Evolutionary conservation across 2,329 filamentous ascomycete genomes (phyloP).

Genomic region (Gyromitra esculenta): DNA sequence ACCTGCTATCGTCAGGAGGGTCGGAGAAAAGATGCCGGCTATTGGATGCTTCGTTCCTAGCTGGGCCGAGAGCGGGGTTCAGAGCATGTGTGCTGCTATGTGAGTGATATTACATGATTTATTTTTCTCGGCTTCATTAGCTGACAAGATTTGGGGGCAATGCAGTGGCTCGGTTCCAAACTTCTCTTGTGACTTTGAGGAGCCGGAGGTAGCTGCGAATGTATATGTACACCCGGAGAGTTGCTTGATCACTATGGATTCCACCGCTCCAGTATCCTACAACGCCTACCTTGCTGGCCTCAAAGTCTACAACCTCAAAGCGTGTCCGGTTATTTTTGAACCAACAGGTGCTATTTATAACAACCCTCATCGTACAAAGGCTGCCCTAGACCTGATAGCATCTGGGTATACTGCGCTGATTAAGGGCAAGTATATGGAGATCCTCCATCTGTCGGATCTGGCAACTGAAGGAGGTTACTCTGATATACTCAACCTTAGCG

Average conservation of each 20-base stretch:
- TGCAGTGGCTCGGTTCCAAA: constrained; percentile 35
- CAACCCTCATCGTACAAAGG: constrained; percentile 73
- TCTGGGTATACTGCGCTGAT: constrained; percentile 83
- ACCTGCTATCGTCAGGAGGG: constrained; percentile 11
- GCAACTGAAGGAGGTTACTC: constrained; percentile 57
- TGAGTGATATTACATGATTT: constrained; percentile 29
- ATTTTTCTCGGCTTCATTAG: not conserved
- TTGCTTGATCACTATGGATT: constrained; percentile 39
- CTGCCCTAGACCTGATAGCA: constrained; percentile 74
- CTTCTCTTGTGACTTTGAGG: constrained; percentile 35
- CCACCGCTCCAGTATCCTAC: constrained; percentile 2
- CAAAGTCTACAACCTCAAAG: constrained; percentile 79
- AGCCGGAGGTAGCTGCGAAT: constrained; percentile 11
- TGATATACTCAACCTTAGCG: not conserved
- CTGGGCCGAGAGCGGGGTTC: constrained; percentile 9
- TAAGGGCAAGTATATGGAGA: constrained; percentile 93
- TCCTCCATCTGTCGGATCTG: constrained; percentile 73
- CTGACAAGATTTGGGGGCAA: not conserved
- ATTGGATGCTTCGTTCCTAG: constrained; percentile 39
- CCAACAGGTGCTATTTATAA: constrained; percentile 92
- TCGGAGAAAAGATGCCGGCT: not conserved
- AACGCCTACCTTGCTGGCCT: constrained; percentile 60
- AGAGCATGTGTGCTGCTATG: constrained; percentile 32
- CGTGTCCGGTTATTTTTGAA: constrained; percentile 82
- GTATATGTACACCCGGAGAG: not conserved